A percentile compares a stretch with the other conserved stretches of the same genome.
phyloP scores from a whole-genome alignment of 2,329 filamentous ascomycete species.

The Cyclaneusma minus region DNA sequence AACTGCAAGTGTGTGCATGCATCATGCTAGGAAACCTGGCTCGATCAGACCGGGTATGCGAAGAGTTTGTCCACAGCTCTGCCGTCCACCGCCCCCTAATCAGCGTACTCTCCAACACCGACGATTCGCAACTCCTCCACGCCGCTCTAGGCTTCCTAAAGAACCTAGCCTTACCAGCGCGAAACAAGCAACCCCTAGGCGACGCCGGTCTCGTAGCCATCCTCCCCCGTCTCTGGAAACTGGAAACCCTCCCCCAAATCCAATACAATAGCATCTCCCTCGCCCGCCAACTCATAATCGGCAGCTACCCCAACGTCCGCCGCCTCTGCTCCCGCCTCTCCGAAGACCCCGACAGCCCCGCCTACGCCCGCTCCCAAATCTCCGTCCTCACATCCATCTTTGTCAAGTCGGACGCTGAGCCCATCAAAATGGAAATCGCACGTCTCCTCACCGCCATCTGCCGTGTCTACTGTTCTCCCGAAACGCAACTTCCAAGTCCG shows the following conservation, averaged over 20 bases:
- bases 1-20: conserved; percentile 40
- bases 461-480: conserved; percentile 33
- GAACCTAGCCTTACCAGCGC: conserved; percentile 42
- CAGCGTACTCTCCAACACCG: conserved; percentile 25
- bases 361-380: conserved; percentile 19
- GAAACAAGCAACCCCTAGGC: conserved; percentile 37
- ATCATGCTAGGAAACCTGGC: conserved; percentile 46
- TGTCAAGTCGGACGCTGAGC: conserved; percentile 30
- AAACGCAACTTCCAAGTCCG: conserved; percentile 15
- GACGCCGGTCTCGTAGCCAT: conserved; percentile 28
- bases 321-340: conserved; percentile 28
- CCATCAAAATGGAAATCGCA: conserved; percentile 43
- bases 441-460: conserved; percentile 36
- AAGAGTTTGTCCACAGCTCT: conserved; percentile 30
- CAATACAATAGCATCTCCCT: conserved; percentile 45
- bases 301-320: conserved; percentile 34
- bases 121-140: conserved; percentile 37
- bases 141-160: conserved; percentile 44
- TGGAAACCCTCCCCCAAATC: conserved; percentile 37
- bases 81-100: conserved; percentile 29
- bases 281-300: conserved; percentile 37
- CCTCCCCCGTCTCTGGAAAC: conserved; percentile 36
- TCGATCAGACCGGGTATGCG: conserved; percentile 38
- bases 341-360: conserved; percentile 20
- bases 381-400: conserved; percentile 25